Conservation (phyloP, 345 rosid genomes). For the Heritiera fomes region DNA sequence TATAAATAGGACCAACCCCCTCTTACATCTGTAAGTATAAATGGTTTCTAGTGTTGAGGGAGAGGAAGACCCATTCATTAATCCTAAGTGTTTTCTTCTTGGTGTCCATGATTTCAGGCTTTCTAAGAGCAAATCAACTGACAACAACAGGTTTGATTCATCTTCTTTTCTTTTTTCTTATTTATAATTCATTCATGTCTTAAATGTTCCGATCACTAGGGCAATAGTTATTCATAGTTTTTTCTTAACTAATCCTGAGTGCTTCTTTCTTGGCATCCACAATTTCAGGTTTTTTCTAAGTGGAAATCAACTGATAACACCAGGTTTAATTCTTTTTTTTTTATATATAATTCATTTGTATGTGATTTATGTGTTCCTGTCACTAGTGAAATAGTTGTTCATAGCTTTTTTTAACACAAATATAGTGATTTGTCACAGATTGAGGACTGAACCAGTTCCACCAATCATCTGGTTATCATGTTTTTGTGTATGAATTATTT, state of each 20-base stretch:
- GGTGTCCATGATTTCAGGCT: neutral
- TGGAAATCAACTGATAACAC: neutral
- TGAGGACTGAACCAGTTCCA: conserved; percentile 2
- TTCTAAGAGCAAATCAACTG: neutral
- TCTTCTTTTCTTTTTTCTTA: neutral
- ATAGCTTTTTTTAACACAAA: neutral
- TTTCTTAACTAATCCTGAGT: neutral
- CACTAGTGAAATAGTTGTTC: neutral
- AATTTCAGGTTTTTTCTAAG: neutral
- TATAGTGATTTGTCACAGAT: neutral
- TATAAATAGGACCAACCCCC: neutral
- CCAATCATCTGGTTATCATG: neutral
- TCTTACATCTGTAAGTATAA: neutral
- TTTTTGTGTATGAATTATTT: neutral
- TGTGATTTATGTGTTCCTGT: neutral
- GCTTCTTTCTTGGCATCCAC: neutral
- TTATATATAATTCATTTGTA: too few relatives aligned
- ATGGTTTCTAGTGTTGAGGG: neutral
- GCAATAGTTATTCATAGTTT: neutral
- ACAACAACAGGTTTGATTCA: neutral
- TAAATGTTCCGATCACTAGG: neutral
- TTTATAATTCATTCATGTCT: neutral
- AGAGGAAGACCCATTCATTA: neutral
- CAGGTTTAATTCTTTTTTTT: too few relatives aligned
- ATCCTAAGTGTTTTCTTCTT: neutral